Conservation (phyloP, 768 basidiomycete species). For the Termitomyces sp. region DNA sequence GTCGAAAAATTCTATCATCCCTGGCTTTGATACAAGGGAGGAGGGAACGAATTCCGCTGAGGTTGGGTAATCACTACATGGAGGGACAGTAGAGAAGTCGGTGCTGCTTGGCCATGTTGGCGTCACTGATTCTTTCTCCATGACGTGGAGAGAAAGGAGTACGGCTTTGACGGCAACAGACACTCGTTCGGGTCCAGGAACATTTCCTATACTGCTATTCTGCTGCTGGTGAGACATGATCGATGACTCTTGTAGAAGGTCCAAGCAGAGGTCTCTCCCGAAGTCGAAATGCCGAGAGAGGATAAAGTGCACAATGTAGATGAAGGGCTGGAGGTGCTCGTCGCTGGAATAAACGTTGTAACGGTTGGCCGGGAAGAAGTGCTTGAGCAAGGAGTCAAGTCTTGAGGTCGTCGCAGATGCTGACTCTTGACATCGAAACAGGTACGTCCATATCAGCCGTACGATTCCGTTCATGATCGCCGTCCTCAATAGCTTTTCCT, state of each 20-base stretch:
- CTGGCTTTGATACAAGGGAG: slow-evolving; percentile 54
- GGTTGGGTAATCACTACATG: slow-evolving; percentile 65
- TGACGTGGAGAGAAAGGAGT: slow-evolving; percentile 62
- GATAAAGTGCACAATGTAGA: slow-evolving; percentile 78
- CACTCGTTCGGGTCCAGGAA: slow-evolving; percentile 68
- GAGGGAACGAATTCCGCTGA: slow-evolving; percentile 63
- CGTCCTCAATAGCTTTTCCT: slow-evolving; percentile 77
- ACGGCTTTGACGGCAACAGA: slow-evolving; percentile 75
- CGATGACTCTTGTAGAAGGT: slow-evolving; percentile 70
- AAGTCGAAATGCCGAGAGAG: slow-evolving; percentile 82
- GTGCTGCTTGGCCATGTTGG: slow-evolving; percentile 78
- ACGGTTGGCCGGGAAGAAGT: slow-evolving; percentile 76
- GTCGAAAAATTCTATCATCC: slow-evolving; percentile 71
- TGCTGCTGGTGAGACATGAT: slow-evolving; percentile 41
- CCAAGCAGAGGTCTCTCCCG: slow-evolving; percentile 77
- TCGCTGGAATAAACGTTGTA: slow-evolving; percentile 61
- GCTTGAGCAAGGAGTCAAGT: slow-evolving; percentile 68
- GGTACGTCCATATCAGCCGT: slow-evolving; percentile 88
- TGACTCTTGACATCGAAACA: slow-evolving; percentile 90
- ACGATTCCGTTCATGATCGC: slow-evolving; percentile 79
- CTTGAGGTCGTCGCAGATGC: slow-evolving; percentile 77
- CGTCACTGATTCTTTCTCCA: slow-evolving; percentile 66
- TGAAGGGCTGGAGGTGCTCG: slow-evolving; percentile 72
- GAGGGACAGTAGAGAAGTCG: slow-evolving; percentile 58
- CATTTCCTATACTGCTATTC: slow-evolving; percentile 34